A percentile compares a stretch with the other conserved stretches of the same genome.
Evolutionary conservation across 345 rosid species (phyloP).

Genomic region (Arabidopsis suecica): DNA sequence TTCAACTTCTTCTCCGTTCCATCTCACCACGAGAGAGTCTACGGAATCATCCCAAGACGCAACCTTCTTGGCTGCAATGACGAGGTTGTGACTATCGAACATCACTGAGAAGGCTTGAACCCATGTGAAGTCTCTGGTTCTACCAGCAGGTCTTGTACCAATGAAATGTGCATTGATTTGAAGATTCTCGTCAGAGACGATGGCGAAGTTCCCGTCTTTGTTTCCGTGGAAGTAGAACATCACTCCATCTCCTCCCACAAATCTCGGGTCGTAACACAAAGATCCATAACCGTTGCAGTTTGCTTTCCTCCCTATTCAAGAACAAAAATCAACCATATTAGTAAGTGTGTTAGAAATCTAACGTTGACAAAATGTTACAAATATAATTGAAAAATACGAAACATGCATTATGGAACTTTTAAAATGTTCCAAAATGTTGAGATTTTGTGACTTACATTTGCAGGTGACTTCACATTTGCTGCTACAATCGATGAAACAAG

Average conservation of each 20-base stretch:
- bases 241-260: conserved; percentile 80
- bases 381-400: neutral
- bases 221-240: conserved; percentile 85
- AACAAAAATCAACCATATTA: neutral
- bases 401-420: neutral
- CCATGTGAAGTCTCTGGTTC: conserved; percentile 77
- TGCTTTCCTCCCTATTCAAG: conserved; percentile 54
- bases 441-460: conserved; percentile 62
- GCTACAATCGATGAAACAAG: conserved; percentile 75
- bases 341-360: neutral
- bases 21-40: conserved; percentile 58
- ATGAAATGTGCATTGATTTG: conserved; percentile 77
- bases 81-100: conserved; percentile 62
- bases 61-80: conserved; percentile 60
- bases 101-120: conserved; percentile 68
- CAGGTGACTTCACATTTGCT: conserved; percentile 87
- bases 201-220: conserved; percentile 68
- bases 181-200: conserved; percentile 64
- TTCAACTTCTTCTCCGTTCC: conserved; percentile 48
- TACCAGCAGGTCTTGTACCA: conserved; percentile 60
- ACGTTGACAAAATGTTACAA: conserved; percentile 7
- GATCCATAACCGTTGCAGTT: conserved; percentile 66
- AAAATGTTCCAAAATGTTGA: conserved; percentile 1
- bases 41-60: conserved; percentile 53
- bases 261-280: conserved; percentile 80